Evolutionary conservation across 768 basidiomycete genomes (phyloP), one percentile per base, ranked within the genome.

Genomic region (Boletus fagicola): DNA sequence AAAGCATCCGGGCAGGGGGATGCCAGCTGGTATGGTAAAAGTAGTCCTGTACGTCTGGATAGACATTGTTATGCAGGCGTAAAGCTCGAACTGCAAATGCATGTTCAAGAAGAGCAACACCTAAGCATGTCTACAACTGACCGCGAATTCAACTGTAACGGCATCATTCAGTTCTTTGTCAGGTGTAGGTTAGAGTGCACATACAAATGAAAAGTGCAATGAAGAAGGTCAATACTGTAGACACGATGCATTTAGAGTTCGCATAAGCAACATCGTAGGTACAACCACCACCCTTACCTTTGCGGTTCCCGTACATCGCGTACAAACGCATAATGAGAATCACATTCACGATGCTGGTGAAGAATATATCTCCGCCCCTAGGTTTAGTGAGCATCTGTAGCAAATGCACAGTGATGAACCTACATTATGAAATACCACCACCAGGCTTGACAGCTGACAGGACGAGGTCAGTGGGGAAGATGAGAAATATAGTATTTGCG

Each of bases 61-160:
- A 18, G 33, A 26, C 5, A 24, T 7, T 38, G n/a, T 56, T 26
- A 51, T 35, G 43, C 22, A 51, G 26, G 20, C 49, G 7, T 49
- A 56, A 45, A 56, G 42, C 24, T 56, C 54, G 24, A 56, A 50
- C 54, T 56, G 33, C 9, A n/a, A 33, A 3, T 3, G 31, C 31
- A 12, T 33, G 12, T 33, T 33, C 11, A 33, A 33, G 12, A 12
- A 12, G 18, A n/a, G 12, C 4, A 28, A 28, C 13, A 20, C 18
- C 9, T 7, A 15, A 13, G 10, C 31, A 9, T 8, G 16, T 42
- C 18, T 31, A 49, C 2, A 3, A 39, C 53, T 49, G 10, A 54
- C 54, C 15, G 9, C 35, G 7, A 50, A 30, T 56, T 56, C 55
- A 38, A 40, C 55, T 56, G 39, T 49, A 7, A 7, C 4, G 9